Base-by-base conservation (phyloP, 2,329 filamentous ascomycete genomes). In the Coniochaeta prunicola region DNA sequence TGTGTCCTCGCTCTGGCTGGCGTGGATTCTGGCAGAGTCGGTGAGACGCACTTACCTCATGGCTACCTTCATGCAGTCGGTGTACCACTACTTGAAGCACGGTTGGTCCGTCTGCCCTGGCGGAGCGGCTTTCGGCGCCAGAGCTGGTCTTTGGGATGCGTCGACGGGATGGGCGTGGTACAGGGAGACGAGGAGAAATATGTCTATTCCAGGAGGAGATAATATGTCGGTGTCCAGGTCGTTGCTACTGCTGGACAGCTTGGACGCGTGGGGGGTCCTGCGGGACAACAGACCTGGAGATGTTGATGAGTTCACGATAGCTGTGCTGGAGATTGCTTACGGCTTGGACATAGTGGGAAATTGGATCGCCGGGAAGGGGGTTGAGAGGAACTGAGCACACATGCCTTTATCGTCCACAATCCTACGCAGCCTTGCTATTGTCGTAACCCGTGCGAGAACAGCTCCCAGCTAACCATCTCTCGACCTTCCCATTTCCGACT, bases 11-110 rank as follows among this genome's bases (percentile, higher is more conserved):
- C 28, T 58, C 7, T 68, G 66, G 66, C 61, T 60, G 33, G 53
- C 64, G 10, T 74, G 71, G 71, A 59, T 73, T 7, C 42, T 73
- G n/a, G 58, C 66, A 9, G 72, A 73, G 60, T 70, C 68, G 45
- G 65, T 70, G 24, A 62, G 71, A 19, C 66, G 71, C 1, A 66
- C 67, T 3, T 70, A 65, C 58, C 42, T 68, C 33, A 56, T 67
- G 5, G 62, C 64, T 2, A 54, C 31, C 9, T 59, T 61, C 17
- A 45, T 69, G 19, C 59, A 63, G 55, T 33, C 59, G 4, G 59
- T 65, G 17, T 68, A 67, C 55, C 57, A 59, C 12, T 65, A 63
- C 26, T 50, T 70, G 7, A 64, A 65, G 58, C 58, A 63, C 26
- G 61, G 65, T 21, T 62, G 57, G 57, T 30, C 57, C n/a, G 33